Conservation (phyloP, 163 green algal species). For the Volvox carteri region DNA sequence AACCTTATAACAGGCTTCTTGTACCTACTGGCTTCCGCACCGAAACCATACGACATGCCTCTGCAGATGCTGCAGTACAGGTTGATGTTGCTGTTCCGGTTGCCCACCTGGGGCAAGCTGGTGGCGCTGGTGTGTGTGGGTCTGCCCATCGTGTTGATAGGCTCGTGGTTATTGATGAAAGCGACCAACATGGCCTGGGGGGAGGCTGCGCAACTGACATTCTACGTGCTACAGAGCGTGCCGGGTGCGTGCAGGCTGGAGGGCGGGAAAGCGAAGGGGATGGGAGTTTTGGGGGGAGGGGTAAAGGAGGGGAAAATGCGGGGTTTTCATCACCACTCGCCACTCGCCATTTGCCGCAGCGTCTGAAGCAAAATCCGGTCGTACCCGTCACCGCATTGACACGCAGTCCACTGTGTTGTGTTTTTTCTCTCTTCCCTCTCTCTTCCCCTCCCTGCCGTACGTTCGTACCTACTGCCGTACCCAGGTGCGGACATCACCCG, state of each 20-base stretch:
- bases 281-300: neutral
- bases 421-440: conserved; percentile 1
- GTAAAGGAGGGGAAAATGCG: no score
- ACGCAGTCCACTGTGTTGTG: no score
- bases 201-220: conserved; percentile 26
- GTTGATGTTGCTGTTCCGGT: conserved; percentile 38
- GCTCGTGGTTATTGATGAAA: neutral
- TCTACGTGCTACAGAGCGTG: conserved; percentile 54
- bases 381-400: no score
- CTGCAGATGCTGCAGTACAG: conserved; percentile 32
- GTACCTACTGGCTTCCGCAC: no score
- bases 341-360: no score
- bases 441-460: neutral
- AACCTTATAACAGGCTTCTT: no score
- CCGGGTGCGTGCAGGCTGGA: conserved; percentile 36
- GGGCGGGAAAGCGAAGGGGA: neutral
- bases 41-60: no score
- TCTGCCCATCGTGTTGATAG: conserved; percentile 20
- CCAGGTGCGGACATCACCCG: conserved; percentile 36
- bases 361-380: no score
- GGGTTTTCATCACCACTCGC: no score
- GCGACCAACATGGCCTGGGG: neutral
- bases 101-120: conserved; percentile 54
- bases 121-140: conserved; percentile 24
- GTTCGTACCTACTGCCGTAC: neutral